Percentiles rank a stretch among this genome's conserved stretches.
Conservation (phyloP, 2,329 filamentous ascomycete genomes). For the Penicillium rolfsii region DNA sequence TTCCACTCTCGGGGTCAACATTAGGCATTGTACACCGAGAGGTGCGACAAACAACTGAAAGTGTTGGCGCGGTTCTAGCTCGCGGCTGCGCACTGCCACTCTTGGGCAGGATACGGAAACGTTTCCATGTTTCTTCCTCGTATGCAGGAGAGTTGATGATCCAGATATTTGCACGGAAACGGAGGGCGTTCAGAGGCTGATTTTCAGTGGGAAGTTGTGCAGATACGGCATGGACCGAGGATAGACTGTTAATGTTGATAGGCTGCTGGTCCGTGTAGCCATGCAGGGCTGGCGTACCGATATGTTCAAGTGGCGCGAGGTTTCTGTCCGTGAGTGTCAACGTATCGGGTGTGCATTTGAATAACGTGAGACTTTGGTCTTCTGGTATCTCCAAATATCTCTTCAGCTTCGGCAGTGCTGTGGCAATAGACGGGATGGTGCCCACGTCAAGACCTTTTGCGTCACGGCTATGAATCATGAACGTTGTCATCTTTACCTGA, state of each 20-base stretch:
- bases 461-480: background rate
- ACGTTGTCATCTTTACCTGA: background rate
- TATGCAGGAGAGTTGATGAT: background rate
- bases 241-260: slow-evolving; percentile 1
- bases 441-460: background rate
- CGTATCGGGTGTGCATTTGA: background rate
- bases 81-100: background rate
- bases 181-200: background rate
- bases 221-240: background rate
- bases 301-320: slow-evolving; percentile 1
- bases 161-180: slow-evolving; percentile 3
- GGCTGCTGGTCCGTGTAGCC: slow-evolving; percentile 2
- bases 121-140: slow-evolving; percentile 5
- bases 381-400: background rate
- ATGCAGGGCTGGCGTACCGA: background rate
- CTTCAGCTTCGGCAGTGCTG: background rate
- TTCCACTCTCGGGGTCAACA: background rate
- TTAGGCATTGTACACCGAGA: slow-evolving; percentile 3
- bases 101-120: background rate
- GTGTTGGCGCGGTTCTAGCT: background rate
- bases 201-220: background rate
- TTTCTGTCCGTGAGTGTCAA: background rate
- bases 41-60: background rate
- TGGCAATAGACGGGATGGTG: background rate
- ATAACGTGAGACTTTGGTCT: background rate